phyloP scores from a whole-genome alignment of 306 rosid species.

The Cotoneaster glaucophyllus region DNA sequence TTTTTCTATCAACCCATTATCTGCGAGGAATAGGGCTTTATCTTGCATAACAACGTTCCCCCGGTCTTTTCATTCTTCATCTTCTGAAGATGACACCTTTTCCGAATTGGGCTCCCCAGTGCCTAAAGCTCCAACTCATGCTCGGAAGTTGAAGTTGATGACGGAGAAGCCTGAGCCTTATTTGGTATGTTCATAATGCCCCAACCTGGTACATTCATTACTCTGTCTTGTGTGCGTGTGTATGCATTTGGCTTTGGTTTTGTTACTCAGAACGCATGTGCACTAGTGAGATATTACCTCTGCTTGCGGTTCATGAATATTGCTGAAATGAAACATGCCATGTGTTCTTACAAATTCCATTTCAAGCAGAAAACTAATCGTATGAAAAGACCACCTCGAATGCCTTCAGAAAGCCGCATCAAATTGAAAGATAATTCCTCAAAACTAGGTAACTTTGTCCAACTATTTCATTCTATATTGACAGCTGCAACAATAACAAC shows the following conservation, averaged over 20 bases:
- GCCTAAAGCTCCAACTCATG: neutral
- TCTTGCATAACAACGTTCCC: neutral
- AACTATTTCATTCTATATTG: neutral
- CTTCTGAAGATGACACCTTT: constrained; percentile 7
- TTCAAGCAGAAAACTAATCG: constrained; percentile 7
- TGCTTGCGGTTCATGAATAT: neutral
- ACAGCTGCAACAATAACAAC: neutral
- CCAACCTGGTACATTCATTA: neutral
- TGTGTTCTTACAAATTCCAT: neutral
- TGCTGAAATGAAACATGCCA: neutral
- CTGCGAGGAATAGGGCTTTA: neutral
- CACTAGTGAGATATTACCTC: neutral
- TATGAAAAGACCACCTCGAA: neutral
- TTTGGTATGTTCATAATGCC: constrained; percentile 6
- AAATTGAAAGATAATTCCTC: neutral
- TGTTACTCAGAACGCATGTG: neutral
- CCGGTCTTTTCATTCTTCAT: constrained; percentile 1
- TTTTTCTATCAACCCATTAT: neutral
- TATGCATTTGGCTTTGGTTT: neutral
- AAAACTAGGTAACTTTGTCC: neutral
- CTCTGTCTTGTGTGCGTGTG: neutral
- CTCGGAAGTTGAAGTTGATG: constrained; percentile 4
- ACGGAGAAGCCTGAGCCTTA: constrained; percentile 21
- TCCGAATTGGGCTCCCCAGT: constrained; percentile 12
- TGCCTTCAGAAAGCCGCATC: constrained; percentile 1